Evolutionary conservation across 352 stramenopile species (phyloP).

Genomic region (Phytophthora idaei): DNA sequence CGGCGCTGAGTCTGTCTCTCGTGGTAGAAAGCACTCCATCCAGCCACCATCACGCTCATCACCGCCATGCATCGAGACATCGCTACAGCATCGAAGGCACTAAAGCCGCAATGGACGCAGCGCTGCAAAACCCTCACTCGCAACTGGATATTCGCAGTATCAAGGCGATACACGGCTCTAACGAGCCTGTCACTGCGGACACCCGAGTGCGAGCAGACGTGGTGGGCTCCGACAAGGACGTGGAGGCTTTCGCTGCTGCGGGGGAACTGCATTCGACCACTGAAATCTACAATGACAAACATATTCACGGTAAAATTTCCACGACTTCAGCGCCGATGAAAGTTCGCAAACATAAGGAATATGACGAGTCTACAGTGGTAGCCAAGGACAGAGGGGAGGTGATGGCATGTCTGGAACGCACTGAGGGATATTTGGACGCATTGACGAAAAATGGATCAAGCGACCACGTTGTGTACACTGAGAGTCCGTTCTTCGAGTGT

Average conservation of each 20-base stretch:
- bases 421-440: slow-evolving; percentile 50
- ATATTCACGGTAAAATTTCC: slow-evolving; percentile 27
- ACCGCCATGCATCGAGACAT: slow-evolving; percentile 26
- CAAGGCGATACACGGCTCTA: slow-evolving; percentile 18
- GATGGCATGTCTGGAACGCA: slow-evolving; percentile 47
- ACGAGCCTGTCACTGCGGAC: slow-evolving; percentile 15
- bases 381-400: slow-evolving; percentile 53
- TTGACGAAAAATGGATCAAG: slow-evolving; percentile 21
- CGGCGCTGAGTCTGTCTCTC: slow-evolving; percentile 9
- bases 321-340: slow-evolving; percentile 31
- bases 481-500: slow-evolving; percentile 75
- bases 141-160: slow-evolving; percentile 44
- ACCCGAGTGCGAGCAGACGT: slow-evolving; percentile 36
- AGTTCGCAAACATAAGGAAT: slow-evolving; percentile 36
- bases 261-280: slow-evolving; percentile 26
- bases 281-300: slow-evolving; percentile 23
- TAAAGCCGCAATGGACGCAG: slow-evolving; percentile 37
- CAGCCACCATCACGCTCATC: slow-evolving; percentile 16
- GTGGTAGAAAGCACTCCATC: slow-evolving; percentile 3
- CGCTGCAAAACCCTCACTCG: slow-evolving; percentile 18
- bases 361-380: slow-evolving; percentile 36
- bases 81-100: slow-evolving; percentile 43
- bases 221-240: slow-evolving; percentile 35
- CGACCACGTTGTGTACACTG: slow-evolving; percentile 34
- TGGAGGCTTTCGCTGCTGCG: slow-evolving; percentile 28